Evolutionary conservation across 1,139 yeast species (phyloP).

Genomic region (Blastobotrys arbuscula): DNA sequence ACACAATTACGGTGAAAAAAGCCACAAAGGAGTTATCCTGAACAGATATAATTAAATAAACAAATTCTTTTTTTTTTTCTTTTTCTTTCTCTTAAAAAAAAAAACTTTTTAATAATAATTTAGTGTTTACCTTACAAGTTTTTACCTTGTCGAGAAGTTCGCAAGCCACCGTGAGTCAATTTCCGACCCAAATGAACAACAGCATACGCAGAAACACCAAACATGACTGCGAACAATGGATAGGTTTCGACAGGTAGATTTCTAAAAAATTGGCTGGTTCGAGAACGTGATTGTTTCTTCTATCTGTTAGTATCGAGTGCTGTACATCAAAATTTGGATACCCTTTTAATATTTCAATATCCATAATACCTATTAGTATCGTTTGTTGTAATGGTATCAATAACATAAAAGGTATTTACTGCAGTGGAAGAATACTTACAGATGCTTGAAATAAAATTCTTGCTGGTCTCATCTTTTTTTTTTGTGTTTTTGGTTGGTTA

Average conservation of each 20-base stretch:
- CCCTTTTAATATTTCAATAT: background rate
- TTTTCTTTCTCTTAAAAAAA: background rate
- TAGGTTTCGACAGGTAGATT: constrained; percentile 29
- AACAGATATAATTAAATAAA: too few species aligned
- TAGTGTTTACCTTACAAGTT: background rate
- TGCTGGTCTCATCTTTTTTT: constrained; percentile 24
- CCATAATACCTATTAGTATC: too few species aligned
- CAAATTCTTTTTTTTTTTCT: background rate
- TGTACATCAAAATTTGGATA: background rate
- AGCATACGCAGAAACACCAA: constrained; percentile 28
- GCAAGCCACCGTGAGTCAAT: constrained; percentile 26
- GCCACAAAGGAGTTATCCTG: constrained; percentile 17
- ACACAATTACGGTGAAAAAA: constrained; percentile 26
- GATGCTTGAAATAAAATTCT: constrained; percentile 26
- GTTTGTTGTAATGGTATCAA: too few species aligned
- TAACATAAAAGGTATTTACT: too few species aligned
- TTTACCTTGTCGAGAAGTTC: constrained; percentile 28
- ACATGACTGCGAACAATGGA: constrained; percentile 32
- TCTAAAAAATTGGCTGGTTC: constrained; percentile 11
- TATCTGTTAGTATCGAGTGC: background rate
- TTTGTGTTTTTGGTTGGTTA: background rate
- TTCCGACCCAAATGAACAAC: constrained; percentile 25
- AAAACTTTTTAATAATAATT: background rate
- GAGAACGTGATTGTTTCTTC: constrained; percentile 6
- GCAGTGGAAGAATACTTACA: constrained; percentile 22